Conservation (phyloP, 2,329 filamentous ascomycete genomes). For the Stemphylium vesicarium region DNA sequence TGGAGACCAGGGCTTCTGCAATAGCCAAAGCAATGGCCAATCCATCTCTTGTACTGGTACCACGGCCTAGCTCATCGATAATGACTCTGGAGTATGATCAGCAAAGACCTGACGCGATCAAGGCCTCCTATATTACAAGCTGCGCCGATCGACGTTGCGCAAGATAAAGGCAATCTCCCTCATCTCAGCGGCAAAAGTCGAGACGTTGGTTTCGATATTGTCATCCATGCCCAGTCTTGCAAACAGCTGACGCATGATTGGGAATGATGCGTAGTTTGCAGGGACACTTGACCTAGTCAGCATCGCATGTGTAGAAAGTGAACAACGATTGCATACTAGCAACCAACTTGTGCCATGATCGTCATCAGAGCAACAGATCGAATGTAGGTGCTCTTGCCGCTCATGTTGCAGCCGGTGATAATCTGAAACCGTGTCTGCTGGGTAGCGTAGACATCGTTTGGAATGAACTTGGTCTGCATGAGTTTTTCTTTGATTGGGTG, state of each 20-base stretch:
- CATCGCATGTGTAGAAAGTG: background rate
- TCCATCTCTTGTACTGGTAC: slow-evolving; percentile 87
- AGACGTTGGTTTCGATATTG: slow-evolving; percentile 86
- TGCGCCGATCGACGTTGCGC: slow-evolving; percentile 76
- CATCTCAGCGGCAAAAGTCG: slow-evolving; percentile 95
- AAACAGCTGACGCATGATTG: slow-evolving; percentile 83
- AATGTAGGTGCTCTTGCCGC: slow-evolving; percentile 93
- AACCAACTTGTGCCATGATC: slow-evolving; percentile 93
- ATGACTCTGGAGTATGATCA: slow-evolving; percentile 59
- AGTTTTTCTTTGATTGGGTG: slow-evolving; percentile 82
- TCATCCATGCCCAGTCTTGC: slow-evolving; percentile 87
- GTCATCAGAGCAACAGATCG: slow-evolving; percentile 81
- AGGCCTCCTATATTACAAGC: slow-evolving; percentile 55
- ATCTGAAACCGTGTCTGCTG: slow-evolving; percentile 86
- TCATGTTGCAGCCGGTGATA: slow-evolving; percentile 97
- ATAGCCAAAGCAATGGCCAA: slow-evolving; percentile 89
- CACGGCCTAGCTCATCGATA: slow-evolving; percentile 89
- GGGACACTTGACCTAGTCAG: slow-evolving; percentile 63
- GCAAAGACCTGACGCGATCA: background rate
- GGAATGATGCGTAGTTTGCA: slow-evolving; percentile 80
- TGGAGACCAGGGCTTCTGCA: slow-evolving; percentile 84
- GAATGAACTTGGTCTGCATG: slow-evolving; percentile 72
- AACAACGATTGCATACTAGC: slow-evolving; percentile 59
- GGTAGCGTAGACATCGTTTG: slow-evolving; percentile 89
- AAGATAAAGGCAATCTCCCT: slow-evolving; percentile 93